Conservation (phyloP, 2,329 filamentous ascomycete species). For the Talaromyces sp. region DNA sequence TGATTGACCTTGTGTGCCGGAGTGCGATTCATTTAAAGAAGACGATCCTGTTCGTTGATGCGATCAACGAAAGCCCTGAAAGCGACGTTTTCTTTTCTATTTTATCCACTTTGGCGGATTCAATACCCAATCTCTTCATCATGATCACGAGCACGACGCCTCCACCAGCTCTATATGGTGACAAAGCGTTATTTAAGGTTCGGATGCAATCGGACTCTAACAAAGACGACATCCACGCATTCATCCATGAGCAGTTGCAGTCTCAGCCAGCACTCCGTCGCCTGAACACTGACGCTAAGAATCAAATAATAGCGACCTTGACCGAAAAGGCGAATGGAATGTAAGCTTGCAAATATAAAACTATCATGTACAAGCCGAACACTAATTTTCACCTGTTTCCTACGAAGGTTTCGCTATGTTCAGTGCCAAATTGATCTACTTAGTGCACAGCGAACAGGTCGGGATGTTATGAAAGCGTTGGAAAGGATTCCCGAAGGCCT, state of each 20-base stretch:
- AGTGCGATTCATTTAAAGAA: background rate
- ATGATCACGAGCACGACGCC: background rate
- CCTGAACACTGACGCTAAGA: background rate
- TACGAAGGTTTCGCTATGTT: background rate
- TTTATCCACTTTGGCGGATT: background rate
- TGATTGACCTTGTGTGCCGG: background rate
- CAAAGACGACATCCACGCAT: background rate
- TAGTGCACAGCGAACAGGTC: background rate
- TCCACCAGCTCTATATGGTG: background rate
- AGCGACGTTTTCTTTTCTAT: background rate
- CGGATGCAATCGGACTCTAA: background rate
- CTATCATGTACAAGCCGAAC: no score
- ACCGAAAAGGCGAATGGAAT: background rate
- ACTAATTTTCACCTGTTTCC: background rate
- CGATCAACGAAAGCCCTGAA: background rate
- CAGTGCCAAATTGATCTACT: background rate
- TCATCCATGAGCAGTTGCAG: background rate
- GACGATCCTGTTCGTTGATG: background rate
- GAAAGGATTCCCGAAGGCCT: background rate
- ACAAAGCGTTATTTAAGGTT: background rate
- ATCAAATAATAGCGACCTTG: background rate
- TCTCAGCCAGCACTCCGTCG: background rate
- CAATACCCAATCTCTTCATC: background rate
- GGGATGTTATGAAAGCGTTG: background rate
- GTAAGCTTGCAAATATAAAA: background rate